These are phyloP conservation scores for Ajuga chamaepitys DNA, from an alignment of 257 asterid species.

Conservation along the genomic window DNA sequence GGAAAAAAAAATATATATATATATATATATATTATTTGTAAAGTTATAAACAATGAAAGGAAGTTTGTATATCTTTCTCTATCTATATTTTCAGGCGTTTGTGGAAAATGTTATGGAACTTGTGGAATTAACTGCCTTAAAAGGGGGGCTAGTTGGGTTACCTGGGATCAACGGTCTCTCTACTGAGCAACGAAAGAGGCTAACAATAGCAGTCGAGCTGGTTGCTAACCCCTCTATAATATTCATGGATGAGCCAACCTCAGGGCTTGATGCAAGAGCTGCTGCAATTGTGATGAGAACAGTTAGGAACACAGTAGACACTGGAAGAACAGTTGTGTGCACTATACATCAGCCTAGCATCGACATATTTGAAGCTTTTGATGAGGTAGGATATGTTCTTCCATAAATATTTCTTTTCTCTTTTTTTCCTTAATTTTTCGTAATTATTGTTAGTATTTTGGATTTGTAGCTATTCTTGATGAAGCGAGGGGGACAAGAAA, in stretches of 20 bases:
- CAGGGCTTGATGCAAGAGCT: conserved; percentile 58
- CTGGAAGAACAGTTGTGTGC: conserved; percentile 49
- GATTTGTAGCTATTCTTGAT: conserved; percentile 38
- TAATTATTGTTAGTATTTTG: not conserved
- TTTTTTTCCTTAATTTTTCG: not conserved
- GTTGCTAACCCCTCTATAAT: conserved; percentile 49
- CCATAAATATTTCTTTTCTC: not conserved
- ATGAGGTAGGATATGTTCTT: conserved; percentile 24
- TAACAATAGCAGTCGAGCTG: conserved; percentile 50
- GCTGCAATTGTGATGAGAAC: conserved; percentile 63
- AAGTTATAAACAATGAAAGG: too few relatives aligned
- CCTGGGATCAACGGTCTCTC: conserved; percentile 56
- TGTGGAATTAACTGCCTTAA: conserved; percentile 37
- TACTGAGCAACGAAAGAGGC: conserved; percentile 54
- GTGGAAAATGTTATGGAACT: conserved; percentile 47
- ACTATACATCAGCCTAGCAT: conserved; percentile 58
- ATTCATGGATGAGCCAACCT: conserved; percentile 60
- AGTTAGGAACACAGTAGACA: conserved; percentile 43
- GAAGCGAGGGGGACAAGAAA: conserved; percentile 68
- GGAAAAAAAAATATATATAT: too few relatives aligned
- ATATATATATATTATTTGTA: too few relatives aligned
- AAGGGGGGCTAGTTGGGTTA: conserved; percentile 41
- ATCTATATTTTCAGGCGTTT: conserved; percentile 26
- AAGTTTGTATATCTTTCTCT: not conserved
- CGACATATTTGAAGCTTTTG: conserved; percentile 57